Evolutionary conservation across 352 stramenopile species (phyloP).

Genomic region (Globisporangium nodosum): DNA sequence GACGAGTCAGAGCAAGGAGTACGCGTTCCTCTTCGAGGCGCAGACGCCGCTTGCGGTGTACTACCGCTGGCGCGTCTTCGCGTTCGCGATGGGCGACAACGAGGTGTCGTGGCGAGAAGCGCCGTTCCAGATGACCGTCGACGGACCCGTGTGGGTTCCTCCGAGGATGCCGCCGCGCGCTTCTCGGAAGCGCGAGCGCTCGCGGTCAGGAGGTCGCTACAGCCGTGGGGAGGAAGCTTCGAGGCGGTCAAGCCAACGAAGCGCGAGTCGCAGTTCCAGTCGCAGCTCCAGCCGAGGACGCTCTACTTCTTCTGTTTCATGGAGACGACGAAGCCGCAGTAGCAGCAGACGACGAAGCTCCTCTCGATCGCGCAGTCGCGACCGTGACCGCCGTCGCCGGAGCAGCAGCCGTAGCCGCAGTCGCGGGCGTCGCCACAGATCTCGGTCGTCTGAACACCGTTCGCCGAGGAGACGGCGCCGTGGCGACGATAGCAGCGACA

Average conservation of each 20-base stretch:
- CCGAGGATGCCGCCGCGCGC: conserved; percentile 22
- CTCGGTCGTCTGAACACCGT: conserved; percentile 11
- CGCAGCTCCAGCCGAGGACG: conserved; percentile 24
- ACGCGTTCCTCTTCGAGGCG: conserved; percentile 50
- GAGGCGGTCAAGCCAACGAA: conserved; percentile 13
- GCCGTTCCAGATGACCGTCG: conserved; percentile 57
- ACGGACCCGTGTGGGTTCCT: conserved; percentile 58
- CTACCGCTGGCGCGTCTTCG: conserved; percentile 72
- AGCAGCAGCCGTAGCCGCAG: conserved; percentile 15
- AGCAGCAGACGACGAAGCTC: conserved; percentile 12
- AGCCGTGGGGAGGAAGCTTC: conserved; percentile 4
- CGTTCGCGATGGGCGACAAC: conserved; percentile 64
- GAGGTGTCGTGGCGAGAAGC: conserved; percentile 35
- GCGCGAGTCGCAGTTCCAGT: conserved; percentile 30
- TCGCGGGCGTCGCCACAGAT: conserved; percentile 18
- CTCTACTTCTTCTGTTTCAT: not conserved
- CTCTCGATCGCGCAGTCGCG: not conserved
- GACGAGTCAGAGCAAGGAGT: conserved; percentile 20
- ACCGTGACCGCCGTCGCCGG: not conserved
- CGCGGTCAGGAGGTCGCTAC: conserved; percentile 15
- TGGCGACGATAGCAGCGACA: conserved; percentile 5
- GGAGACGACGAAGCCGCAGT: conserved; percentile 12
- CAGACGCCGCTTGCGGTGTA: conserved; percentile 32
- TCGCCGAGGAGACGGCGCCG: conserved; percentile 13
- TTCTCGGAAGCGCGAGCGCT: conserved; percentile 9